Base-by-base conservation (phyloP, 2,329 filamentous ascomycete species). In the Ophiostoma piceae region DNA sequence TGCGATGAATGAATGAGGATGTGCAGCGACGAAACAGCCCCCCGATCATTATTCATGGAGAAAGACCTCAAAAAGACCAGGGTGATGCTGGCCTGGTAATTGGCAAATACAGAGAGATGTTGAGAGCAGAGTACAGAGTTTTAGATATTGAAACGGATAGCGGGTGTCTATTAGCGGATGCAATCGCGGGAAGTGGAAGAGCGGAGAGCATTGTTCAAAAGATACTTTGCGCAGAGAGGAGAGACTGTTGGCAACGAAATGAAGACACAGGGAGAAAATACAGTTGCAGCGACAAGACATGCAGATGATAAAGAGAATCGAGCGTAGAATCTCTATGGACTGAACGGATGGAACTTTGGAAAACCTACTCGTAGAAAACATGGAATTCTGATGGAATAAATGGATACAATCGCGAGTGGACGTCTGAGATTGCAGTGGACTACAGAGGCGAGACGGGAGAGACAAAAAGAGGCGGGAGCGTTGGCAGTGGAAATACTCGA, bases 1-100 rank as follows among this genome's bases (percentile, higher is more conserved):
- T 26, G 26, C 51, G 22, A 57, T 32, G 69, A 70, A 57, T 32
- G 69, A 70, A 70, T 70, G 69, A 70, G 60, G 67, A 70, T 70
- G 69, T 66, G 69, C 69, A 67, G 51, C 26, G 43, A 60, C 43
- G 26, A 68, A 68, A 70, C 67, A 41, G 41, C 22, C 51, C 51
- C 51, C 14, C 43, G 43, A 57, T 57, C 51, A 11, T 26, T 47
- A n/a, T 47, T n/a, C 43, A 47, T 47, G 43, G 43, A 16, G n/a
- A 12, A 26, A 26, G 51, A 57, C 39, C 39, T 35, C 5, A 22
- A 57, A 12, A 26, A 22, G n/a, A 57, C 51, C 11, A 57, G 51
- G 51, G 26, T 57, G 51, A 57, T 29, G 51, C 51, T 14, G 51
- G 51, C 22, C 5, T 57, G 51, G 51, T 26, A 57, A 26, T 57